Evolutionary conservation across 1,139 yeast species (phyloP).

Genomic region (Geotrichum carabidarum): DNA sequence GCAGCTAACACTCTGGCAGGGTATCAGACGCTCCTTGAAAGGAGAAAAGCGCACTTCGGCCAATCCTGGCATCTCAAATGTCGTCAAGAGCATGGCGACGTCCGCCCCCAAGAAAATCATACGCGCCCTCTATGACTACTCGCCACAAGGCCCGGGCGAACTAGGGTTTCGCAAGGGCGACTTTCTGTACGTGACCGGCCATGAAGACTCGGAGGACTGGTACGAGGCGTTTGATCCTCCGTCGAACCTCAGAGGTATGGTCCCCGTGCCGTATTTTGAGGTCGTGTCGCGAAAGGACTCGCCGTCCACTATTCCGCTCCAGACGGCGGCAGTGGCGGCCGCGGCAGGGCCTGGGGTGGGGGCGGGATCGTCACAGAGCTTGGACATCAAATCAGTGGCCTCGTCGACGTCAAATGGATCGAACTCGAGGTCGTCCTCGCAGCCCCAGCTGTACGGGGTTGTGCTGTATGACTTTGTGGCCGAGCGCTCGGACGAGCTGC

Average conservation of each 20-base stretch:
- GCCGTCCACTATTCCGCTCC: slow-evolving; percentile 42
- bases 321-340: slow-evolving; percentile 9
- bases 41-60: slow-evolving; percentile 35
- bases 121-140: slow-evolving; percentile 72
- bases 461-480: slow-evolving; percentile 81
- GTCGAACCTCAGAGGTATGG: slow-evolving; percentile 72
- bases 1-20: slow-evolving; percentile 23
- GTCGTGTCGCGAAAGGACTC: slow-evolving; percentile 55
- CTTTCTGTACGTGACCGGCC: slow-evolving; percentile 73
- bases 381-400: background rate
- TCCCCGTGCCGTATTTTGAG: slow-evolving; percentile 80
- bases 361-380: background rate
- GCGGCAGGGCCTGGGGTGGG: background rate
- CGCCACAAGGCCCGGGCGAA: slow-evolving; percentile 79
- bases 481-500: slow-evolving; percentile 82
- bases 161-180: slow-evolving; percentile 75
- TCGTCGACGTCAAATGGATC: background rate
- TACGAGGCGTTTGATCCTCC: slow-evolving; percentile 88
- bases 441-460: slow-evolving; percentile 52
- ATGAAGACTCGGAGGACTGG: slow-evolving; percentile 65
- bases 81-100: slow-evolving; percentile 28
- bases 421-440: slow-evolving; percentile 14
- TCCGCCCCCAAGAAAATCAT: slow-evolving; percentile 70
- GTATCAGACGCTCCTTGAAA: slow-evolving; percentile 36
- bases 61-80: slow-evolving; percentile 13